phyloP scores from a whole-genome alignment of 179 eudicot species.

The Beta lomatogona region DNA sequence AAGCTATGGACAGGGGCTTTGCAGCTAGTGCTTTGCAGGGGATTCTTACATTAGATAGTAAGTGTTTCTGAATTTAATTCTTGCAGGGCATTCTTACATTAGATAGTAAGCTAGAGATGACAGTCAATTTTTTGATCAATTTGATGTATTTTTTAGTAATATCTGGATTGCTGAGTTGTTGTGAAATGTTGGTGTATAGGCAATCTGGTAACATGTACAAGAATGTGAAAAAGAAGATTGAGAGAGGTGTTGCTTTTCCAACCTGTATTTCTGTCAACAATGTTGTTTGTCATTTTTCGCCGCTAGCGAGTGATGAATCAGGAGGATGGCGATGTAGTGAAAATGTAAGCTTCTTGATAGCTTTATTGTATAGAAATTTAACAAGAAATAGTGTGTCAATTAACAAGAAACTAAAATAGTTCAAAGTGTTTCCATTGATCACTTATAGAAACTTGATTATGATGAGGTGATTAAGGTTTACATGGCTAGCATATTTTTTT shows the following conservation, averaged over 20 bases:
- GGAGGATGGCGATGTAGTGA: constrained; percentile 80
- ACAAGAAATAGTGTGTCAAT: not conserved
- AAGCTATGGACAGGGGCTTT: constrained; percentile 73
- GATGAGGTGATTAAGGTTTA: too few relatives aligned
- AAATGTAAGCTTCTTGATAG: constrained; percentile 60
- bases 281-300: constrained; percentile 81
- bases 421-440: too few relatives aligned
- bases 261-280: constrained; percentile 92
- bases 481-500: too few relatives aligned
- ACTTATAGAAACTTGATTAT: too few relatives aligned
- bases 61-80: constrained; percentile 17
- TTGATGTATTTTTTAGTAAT: not conserved
- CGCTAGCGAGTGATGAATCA: constrained; percentile 80
- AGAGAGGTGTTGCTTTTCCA: constrained; percentile 77
- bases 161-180: not conserved
- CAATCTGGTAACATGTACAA: constrained; percentile 73
- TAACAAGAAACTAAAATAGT: too few relatives aligned
- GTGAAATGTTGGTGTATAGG: constrained; percentile 30
- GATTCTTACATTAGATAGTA: constrained; percentile 76
- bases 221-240: constrained; percentile 83
- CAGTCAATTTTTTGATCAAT: too few relatives aligned
- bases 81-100: too few relatives aligned
- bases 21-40: too few relatives aligned
- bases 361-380: not conserved
- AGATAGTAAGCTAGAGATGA: too few relatives aligned